These are phyloP conservation scores for Dendrocalamus sinicus DNA, from an alignment of 176 grass and related monocot species.

Conservation along the genomic window DNA sequence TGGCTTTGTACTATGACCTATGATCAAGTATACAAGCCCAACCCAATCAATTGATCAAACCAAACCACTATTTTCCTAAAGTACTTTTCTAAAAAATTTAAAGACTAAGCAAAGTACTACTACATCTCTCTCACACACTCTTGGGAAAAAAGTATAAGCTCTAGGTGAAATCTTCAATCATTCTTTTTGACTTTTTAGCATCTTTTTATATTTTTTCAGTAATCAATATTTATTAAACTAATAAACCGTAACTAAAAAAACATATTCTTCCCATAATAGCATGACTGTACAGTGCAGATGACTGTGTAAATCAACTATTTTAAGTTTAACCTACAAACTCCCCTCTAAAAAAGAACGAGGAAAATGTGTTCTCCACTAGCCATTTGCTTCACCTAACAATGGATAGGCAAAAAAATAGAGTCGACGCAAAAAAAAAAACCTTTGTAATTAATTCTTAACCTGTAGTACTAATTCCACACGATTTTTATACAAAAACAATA, in stretches of 20 bases:
- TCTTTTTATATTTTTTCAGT: no score
- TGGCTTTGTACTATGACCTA: neutral
- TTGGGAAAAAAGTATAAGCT: neutral
- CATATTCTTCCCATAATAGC: neutral
- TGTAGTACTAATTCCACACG: constrained; percentile 23
- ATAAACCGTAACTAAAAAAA: no score
- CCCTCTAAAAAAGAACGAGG: neutral
- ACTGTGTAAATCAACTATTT: neutral
- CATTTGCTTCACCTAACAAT: constrained; percentile 12
- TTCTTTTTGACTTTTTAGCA: no score
- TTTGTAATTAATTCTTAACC: neutral
- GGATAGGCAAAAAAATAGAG: neutral
- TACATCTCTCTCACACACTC: no score
- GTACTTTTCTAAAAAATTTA: no score
- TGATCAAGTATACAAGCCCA: neutral
- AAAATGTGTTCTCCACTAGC: neutral
- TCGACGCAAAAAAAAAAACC: neutral
- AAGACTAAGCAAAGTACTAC: no score
- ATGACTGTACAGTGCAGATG: neutral
- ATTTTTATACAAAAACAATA: neutral
- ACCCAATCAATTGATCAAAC: neutral
- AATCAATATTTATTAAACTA: no score
- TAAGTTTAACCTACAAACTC: neutral
- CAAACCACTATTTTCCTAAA: no score
- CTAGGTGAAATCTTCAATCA: neutral